Base-by-base conservation (phyloP, 2,329 filamentous ascomycete genomes). In the Aspergillus pseudotamarii region DNA sequence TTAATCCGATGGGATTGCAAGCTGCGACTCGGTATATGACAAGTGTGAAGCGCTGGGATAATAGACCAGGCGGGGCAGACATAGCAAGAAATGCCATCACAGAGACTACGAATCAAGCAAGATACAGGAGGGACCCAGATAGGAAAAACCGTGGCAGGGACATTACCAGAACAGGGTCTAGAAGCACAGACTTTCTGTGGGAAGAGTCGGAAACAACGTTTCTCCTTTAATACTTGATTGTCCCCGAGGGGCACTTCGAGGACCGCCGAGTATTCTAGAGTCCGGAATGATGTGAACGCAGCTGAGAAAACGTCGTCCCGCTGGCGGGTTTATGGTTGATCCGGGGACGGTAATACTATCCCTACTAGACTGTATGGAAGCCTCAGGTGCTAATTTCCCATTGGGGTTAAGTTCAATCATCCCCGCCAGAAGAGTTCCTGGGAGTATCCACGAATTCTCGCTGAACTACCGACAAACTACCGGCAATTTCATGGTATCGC, bases 181-280 rank as follows among this genome's bases (percentile, higher is more conserved):
- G 54, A 48, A 63, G 60, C 21, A 60, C 60, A 61, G 61, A 55
- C 51, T 55, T 55, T 55, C 51, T 55, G 50, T 34, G 30, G 50
- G 50, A 28, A 53, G 56, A 34, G 60, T 59, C 57, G 48, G 62
- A 50, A 50, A 61, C 41, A 59, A 64, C 61, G 57, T 56, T 64
- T 58, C 48, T 66, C 50, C 70, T 71, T 53, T 72, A 64, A 73
- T 69, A 66, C 57, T 62, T 60, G 66, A 64, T 69, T 70, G 68
- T 67, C 69, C 50, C 56, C 50, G 38, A 58, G 66, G 71, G 57
- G 75, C 72, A 78, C 76, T 78, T 79, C 76, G 69, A 75, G 76
- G 76, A 78, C 74, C 75, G 76, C 75, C 72, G 75, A 69, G 76
- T 79, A 78, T 78, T 79, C 76, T 78, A 71, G 75, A 78, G 76